These are phyloP conservation scores for Goffeauzyma gilvescens DNA, from an alignment of 768 basidiomycete genomes.

Conservation along the genomic window DNA sequence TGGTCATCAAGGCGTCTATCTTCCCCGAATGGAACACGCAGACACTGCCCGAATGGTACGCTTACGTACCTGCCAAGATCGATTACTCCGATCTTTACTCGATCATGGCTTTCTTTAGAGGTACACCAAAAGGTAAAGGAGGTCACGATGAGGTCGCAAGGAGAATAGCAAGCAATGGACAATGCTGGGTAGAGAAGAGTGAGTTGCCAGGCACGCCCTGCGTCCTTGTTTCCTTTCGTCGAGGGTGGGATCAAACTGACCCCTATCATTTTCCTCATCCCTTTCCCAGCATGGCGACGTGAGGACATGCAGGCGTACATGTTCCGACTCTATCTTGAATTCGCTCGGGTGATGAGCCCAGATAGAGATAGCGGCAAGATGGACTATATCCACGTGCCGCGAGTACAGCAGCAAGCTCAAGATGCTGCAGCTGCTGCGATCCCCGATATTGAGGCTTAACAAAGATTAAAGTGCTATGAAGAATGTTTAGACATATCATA, in stretches of 20 bases:
- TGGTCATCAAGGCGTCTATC: slow-evolving; percentile 32
- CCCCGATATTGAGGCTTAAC: no score
- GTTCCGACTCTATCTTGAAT: slow-evolving; percentile 33
- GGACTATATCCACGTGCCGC: no score
- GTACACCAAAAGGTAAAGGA: slow-evolving; percentile 26
- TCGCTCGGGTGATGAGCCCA: slow-evolving; percentile 25
- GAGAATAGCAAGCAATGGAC: slow-evolving; percentile 32
- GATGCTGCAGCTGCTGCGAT: no score
- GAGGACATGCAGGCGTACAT: slow-evolving; percentile 31
- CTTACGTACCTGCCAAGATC: slow-evolving; percentile 33
- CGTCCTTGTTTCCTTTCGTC: neutral
- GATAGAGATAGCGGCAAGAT: slow-evolving; percentile 32
- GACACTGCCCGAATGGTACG: slow-evolving; percentile 32
- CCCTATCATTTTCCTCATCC: neutral
- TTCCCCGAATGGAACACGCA: slow-evolving; percentile 35
- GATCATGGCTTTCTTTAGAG: slow-evolving; percentile 34
- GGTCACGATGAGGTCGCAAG: slow-evolving; percentile 32
- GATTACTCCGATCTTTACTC: slow-evolving; percentile 33
- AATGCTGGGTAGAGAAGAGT: slow-evolving; percentile 34
- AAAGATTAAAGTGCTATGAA: no score
- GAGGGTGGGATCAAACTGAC: neutral
- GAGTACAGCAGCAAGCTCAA: no score
- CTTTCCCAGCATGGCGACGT: slow-evolving; percentile 23
- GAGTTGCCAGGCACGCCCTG: slow-evolving; percentile 10
- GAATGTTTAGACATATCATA: no score